Base-by-base conservation (phyloP, 2,329 filamentous ascomycete genomes). In the Ceratocystis huliohia region DNA sequence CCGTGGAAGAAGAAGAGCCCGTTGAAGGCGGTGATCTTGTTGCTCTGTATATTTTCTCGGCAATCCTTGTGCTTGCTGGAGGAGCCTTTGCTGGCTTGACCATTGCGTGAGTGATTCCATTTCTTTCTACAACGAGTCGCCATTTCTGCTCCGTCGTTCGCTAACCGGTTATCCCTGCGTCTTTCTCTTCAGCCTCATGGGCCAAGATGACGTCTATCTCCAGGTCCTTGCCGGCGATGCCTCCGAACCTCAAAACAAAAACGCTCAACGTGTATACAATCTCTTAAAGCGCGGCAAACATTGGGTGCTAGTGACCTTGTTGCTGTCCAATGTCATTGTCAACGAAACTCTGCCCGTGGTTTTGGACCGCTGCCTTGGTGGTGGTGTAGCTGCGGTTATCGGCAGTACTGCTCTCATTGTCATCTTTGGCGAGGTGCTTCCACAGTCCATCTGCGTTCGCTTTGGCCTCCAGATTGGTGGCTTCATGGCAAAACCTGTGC, bases 261-360 rank as follows among this genome's bases (percentile, higher is more conserved):
- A 96, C 73, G 94, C 94, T 0, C 84, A 83, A 66, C 87, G 85
- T 70, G 94, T 99, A 10, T 81, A 94, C 71, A 81, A 85, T 56
- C 79, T 99, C 33, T 78, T 99, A 66, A 85, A 90, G 70, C 88
- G 84, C 72, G 94, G 94, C 72, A 99, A 99, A 75, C 94, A 99
- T 76, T 99, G 94, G 94, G 93, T 99, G 22, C 80, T 99, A 67
- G 94, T 99, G 65, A 97, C 94, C 2, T 79, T 99, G 30, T 82
- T 99, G 6, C 80, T 99, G 66, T 91, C 91, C 75, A 99, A 99
- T 75, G 94, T 99, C 73, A 95, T 99, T 72, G 96, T 95, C 70
- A 97, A 99, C 75, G 94, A 97, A 77, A 95, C 93, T 1, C 80
- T 96, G 15, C 94, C 94, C 33, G 96, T 99, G 69, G 90, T 99